Conservation (phyloP, 805 yeast genomes). For the Saccharomycopsis sp. region DNA sequence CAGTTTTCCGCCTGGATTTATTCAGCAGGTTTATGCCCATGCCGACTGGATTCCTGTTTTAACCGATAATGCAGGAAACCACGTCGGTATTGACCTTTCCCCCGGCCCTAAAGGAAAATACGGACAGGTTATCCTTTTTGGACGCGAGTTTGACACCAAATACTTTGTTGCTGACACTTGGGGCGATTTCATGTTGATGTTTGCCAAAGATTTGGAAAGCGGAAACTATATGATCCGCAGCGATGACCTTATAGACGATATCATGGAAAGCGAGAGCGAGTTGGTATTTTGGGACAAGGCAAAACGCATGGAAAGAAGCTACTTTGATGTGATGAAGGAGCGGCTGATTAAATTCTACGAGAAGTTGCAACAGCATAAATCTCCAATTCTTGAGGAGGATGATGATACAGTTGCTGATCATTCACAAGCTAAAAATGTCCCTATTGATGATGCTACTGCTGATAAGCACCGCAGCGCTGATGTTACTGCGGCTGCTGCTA, state of each 20-base stretch:
- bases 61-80: slow-evolving; percentile 86
- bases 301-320: slow-evolving; percentile 7
- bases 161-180: slow-evolving; percentile 80
- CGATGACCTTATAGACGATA: slow-evolving; percentile 52
- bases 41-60: slow-evolving; percentile 88
- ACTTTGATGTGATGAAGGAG: slow-evolving; percentile 18
- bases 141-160: slow-evolving; percentile 89
- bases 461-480: background rate
- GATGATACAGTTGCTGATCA: background rate
- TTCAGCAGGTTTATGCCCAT: slow-evolving; percentile 78
- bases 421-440: background rate
- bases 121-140: slow-evolving; percentile 91
- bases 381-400: background rate
- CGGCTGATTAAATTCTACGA: slow-evolving; percentile 1
- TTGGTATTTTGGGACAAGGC: slow-evolving; percentile 14
- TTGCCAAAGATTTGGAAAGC: slow-evolving; percentile 81
- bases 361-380: slow-evolving; percentile 26
- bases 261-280: slow-evolving; percentile 42
- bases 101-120: slow-evolving; percentile 72
- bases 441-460: background rate
- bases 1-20: slow-evolving; percentile 69
- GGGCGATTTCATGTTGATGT: slow-evolving; percentile 77
- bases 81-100: slow-evolving; percentile 81
- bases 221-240: slow-evolving; percentile 70
- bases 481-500: slow-evolving; percentile 25